Evolutionary conservation across 371 early-diverging fungal species (phyloP).

Genomic region (Mortierella sp.): DNA sequence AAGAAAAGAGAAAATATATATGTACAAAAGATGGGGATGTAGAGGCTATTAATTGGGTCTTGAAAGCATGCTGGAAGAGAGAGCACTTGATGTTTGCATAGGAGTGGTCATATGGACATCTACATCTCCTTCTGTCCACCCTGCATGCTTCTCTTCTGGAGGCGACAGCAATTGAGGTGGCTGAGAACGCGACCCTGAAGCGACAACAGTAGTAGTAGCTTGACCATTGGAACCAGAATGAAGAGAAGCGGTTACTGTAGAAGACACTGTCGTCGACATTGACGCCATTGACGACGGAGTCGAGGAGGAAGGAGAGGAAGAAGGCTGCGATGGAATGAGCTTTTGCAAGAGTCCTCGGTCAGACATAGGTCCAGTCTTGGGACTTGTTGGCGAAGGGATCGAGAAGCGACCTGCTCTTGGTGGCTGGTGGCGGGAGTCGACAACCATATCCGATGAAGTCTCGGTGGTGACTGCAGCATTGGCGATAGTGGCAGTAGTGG

Average conservation of each 20-base stretch:
- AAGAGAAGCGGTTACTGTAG: conserved; percentile 14
- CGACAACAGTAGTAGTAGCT: conserved; percentile 21
- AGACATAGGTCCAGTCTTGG: conserved; percentile 46
- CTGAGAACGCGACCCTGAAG: conserved; percentile 6
- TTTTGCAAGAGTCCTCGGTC: conserved; percentile 14
- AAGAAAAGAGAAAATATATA: background rate
- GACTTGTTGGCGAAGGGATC: conserved; percentile 50
- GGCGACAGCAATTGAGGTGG: conserved; percentile 49
- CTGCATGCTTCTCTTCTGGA: conserved; percentile 42
- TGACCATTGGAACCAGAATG: background rate
- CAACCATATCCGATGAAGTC: background rate
- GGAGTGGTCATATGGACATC: background rate
- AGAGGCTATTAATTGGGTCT: background rate
- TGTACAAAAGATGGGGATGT: background rate
- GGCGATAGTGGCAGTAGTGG: background rate
- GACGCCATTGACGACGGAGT: background rate
- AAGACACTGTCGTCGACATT: background rate
- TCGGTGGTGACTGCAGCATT: background rate
- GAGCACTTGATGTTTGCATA: background rate
- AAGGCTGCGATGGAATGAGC: background rate
- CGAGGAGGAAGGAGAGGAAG: conserved; percentile 5
- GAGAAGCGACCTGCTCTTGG: conserved; percentile 30
- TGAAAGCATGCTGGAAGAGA: background rate
- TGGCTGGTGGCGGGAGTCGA: background rate
- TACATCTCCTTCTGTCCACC: conserved; percentile 22